Evolutionary conservation across 2,329 filamentous ascomycete genomes (phyloP).

Genomic region (Phyllosticta citribraziliensis): DNA sequence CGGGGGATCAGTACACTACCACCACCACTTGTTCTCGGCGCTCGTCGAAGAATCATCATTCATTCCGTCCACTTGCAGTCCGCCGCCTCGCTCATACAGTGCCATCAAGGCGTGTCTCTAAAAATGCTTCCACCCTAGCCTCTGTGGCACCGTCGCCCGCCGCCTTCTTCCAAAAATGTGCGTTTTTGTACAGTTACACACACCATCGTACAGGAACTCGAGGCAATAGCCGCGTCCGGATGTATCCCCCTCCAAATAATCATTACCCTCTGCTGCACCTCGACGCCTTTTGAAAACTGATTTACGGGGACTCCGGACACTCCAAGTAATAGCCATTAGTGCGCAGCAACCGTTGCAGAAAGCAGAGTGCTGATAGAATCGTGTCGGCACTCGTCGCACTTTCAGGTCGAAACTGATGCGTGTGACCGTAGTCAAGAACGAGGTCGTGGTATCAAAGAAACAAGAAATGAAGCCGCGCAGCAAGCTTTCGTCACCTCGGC

Average conservation of each 20-base stretch:
- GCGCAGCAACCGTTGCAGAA: neutral
- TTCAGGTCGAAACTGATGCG: neutral
- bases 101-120: neutral
- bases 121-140: neutral
- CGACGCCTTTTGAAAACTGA: neutral
- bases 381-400: neutral
- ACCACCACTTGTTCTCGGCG: neutral
- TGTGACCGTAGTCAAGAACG: constrained; percentile 5
- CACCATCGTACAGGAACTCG: neutral
- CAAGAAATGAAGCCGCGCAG: neutral
- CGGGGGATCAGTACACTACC: neutral
- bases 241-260: neutral
- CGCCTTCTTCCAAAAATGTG: neutral
- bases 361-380: neutral
- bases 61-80: neutral
- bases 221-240: neutral
- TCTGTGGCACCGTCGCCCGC: neutral
- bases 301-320: neutral
- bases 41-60: constrained; percentile 2
- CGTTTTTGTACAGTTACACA: neutral
- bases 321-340: neutral
- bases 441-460: constrained; percentile 8
- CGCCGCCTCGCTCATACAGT: neutral
- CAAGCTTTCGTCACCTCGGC: neutral
- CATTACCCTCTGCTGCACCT: neutral